A percentile compares a stretch with the other conserved stretches of the same genome.
Conservation (phyloP, 1,284 basidiomycete species). For the Cutaneotrichosporon sp. region DNA sequence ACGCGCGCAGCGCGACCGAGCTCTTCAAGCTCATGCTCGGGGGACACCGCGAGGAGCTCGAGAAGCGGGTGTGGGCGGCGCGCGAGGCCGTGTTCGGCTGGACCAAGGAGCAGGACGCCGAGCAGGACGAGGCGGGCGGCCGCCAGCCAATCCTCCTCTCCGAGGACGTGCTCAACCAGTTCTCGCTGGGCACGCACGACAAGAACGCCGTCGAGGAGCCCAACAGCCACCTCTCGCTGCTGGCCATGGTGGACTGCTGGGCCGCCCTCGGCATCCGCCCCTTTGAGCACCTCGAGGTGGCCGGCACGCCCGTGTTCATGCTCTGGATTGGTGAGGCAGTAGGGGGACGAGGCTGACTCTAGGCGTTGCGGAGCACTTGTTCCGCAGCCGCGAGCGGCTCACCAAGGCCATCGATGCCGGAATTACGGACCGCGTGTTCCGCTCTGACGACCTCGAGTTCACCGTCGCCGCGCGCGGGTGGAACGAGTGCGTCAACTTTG, state of each 20-base stretch:
- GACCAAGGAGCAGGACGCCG: constrained; percentile 37
- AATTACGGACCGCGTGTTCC: constrained; percentile 75
- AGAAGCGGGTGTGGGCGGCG: constrained; percentile 72
- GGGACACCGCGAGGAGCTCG: constrained; percentile 67
- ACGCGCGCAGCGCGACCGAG: constrained; percentile 78
- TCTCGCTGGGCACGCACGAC: constrained; percentile 69
- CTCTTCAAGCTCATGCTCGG: constrained; percentile 96
- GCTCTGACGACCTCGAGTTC: constrained; percentile 90
- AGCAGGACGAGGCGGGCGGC: constrained; percentile 45
- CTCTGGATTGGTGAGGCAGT: constrained; percentile 74
- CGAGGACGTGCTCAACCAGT: constrained; percentile 84
- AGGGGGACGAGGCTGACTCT: neutral
- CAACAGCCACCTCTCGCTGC: constrained; percentile 93
- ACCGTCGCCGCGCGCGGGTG: constrained; percentile 93
- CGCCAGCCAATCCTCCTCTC: constrained; percentile 74
- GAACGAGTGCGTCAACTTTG: constrained; percentile 92
- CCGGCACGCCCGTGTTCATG: constrained; percentile 94
- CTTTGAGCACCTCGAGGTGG: constrained; percentile 87
- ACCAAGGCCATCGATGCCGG: constrained; percentile 74
- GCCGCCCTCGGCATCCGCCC: constrained; percentile 82
- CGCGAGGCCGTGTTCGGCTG: constrained; percentile 76
- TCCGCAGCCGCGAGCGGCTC: constrained; percentile 67
- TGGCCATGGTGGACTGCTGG: constrained; percentile 99
- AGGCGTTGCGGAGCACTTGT: constrained; percentile 92
- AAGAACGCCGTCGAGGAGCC: constrained; percentile 46